Base-by-base conservation (phyloP, 1,284 basidiomycete genomes). In the Inonotus obliquus region DNA sequence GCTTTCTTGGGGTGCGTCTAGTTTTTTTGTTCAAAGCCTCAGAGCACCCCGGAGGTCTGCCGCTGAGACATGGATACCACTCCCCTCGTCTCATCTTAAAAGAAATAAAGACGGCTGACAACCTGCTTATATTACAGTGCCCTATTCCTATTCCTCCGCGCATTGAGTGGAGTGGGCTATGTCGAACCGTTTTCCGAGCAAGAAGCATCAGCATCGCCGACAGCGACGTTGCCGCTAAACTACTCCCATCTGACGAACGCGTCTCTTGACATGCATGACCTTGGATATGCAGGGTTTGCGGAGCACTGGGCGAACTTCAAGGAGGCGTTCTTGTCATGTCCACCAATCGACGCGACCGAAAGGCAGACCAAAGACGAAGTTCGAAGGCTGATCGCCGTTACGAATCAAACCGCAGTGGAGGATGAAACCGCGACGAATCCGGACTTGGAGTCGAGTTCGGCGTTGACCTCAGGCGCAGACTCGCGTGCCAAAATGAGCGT, bases 161-260 rank as follows among this genome's bases (percentile, higher is more conserved):
- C 62, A 1, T 37, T 63, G 29, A 48, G 49, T 23, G 62, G 62
- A 27, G 41, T 57, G 38, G 62, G 62, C 38, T 63, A 62, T 29
- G 37, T 47, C 17, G 60, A 59, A 21, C 39, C 52, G 4, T 1
- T n/a, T 21, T n/a, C 41, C n/a, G 17, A 44, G 17, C 32, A 37
- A 25, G 13, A 32, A 27, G 7, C 6, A 19, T 1, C 21, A 14
- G 39, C 5, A 14, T 44, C 19, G 17, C 19, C 41, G 2, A 21
- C 41, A n/a, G 32, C 32, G 32, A 4, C 32, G 13, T 14, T 29
- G 44, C 25, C 38, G 9, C 27, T 35, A 37, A 54, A 27, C 9
- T 37, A 32, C 45, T 52, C 51, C 23, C 25, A 49, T 23, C 17
- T 44, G 17, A 11, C 17, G 32, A 17, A 13, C 17, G 55, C 7